These are phyloP conservation scores for Suillus paluster DNA, from an alignment of 768 basidiomycete species.

Conservation along the genomic window DNA sequence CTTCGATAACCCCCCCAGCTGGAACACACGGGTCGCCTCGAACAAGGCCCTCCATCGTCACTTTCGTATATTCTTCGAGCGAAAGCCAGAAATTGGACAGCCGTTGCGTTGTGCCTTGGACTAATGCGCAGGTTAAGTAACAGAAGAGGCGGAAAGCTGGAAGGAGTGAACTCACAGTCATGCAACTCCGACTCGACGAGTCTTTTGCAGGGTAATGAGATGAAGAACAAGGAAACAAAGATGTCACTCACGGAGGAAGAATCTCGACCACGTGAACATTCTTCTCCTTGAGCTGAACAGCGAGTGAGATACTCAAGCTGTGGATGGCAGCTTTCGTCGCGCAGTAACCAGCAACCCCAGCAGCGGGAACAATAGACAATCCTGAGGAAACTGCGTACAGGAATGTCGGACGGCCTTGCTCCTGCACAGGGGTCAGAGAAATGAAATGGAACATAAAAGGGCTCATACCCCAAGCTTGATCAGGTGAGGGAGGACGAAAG, in stretches of 20 bases:
- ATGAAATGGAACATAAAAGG: neutral
- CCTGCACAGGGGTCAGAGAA: slow-evolving; percentile 26
- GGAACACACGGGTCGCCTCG: slow-evolving; percentile 38
- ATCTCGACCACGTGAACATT: slow-evolving; percentile 61
- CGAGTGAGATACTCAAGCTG: slow-evolving; percentile 53
- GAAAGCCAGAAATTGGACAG: slow-evolving; percentile 64
- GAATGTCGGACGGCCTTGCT: slow-evolving; percentile 48
- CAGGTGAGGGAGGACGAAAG: slow-evolving; percentile 58
- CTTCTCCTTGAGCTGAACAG: slow-evolving; percentile 49
- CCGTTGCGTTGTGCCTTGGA: slow-evolving; percentile 51
- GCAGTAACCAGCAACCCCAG: slow-evolving; percentile 52
- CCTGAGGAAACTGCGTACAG: slow-evolving; percentile 57
- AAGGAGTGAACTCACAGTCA: slow-evolving; percentile 45
- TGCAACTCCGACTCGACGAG: slow-evolving; percentile 67
- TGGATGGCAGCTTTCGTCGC: slow-evolving; percentile 64
- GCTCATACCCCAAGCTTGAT: slow-evolving; percentile 51
- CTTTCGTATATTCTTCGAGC: slow-evolving; percentile 48
- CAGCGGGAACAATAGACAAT: slow-evolving; percentile 49
- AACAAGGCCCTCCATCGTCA: slow-evolving; percentile 42
- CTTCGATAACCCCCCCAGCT: slow-evolving; percentile 21
- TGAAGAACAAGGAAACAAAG: slow-evolving; percentile 10
- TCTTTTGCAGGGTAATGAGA: slow-evolving; percentile 30
- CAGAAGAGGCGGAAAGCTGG: neutral
- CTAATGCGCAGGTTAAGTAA: slow-evolving; percentile 56
- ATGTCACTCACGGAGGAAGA: slow-evolving; percentile 54